phyloP scores from a whole-genome alignment of 1,139 yeast species.

The Casaregolazyma lundiana region DNA sequence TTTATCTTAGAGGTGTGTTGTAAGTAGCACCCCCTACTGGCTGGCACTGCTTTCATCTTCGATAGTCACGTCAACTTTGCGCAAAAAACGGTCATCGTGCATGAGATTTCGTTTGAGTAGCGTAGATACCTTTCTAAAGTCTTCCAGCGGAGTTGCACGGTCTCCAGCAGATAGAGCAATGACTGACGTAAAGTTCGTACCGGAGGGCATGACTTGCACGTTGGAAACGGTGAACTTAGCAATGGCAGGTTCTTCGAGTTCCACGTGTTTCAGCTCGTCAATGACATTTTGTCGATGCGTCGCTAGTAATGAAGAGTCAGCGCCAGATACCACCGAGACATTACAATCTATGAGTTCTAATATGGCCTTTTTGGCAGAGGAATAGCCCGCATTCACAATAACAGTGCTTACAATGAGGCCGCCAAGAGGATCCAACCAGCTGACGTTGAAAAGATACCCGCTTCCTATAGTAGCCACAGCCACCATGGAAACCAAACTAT shows the following conservation, averaged over 20 bases:
- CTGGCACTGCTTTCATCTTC: not conserved
- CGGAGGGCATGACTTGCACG: slow-evolving; percentile 28
- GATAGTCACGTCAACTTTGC: slow-evolving; percentile 8
- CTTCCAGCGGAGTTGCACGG: slow-evolving; percentile 29
- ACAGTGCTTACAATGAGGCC: slow-evolving; percentile 79
- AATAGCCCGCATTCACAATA: slow-evolving; percentile 79
- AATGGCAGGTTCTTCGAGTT: slow-evolving; percentile 5
- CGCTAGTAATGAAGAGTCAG: slow-evolving; percentile 19
- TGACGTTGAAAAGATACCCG: slow-evolving; percentile 69
- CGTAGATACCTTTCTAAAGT: slow-evolving; percentile 43
- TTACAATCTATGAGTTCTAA: slow-evolving; percentile 67
- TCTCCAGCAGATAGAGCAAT: slow-evolving; percentile 14
- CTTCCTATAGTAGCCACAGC: slow-evolving; percentile 86
- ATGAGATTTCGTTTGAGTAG: slow-evolving; percentile 28
- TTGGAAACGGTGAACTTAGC: slow-evolving; percentile 29
- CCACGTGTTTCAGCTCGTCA: slow-evolving; percentile 16
- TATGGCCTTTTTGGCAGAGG: slow-evolving; percentile 64
- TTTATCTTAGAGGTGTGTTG: no score
- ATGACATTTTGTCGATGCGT: slow-evolving; percentile 19
- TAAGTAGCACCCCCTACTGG: no score
- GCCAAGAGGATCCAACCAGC: slow-evolving; percentile 88
- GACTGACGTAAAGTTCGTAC: slow-evolving; percentile 24
- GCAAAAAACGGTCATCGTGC: slow-evolving; percentile 26
- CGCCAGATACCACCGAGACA: slow-evolving; percentile 13
- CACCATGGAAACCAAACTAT: slow-evolving; percentile 84